Evolutionary conservation across 805 yeast species (phyloP).

Genomic region (Wickerhamiella musiphila): DNA sequence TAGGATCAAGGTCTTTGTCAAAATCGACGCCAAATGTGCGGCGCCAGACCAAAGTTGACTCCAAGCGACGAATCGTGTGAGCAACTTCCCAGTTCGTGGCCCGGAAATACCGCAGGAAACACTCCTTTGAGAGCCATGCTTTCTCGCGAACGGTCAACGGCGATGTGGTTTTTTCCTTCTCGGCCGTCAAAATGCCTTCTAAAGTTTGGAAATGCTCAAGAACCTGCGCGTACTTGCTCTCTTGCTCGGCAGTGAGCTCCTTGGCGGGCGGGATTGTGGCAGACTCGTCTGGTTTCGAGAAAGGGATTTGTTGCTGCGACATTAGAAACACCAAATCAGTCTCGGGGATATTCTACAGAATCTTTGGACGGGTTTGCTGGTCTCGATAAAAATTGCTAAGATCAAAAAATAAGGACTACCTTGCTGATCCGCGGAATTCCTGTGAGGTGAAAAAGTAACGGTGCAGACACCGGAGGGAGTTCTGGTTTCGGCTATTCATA

Average conservation of each 20-base stretch:
- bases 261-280: constrained; percentile 34
- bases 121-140: constrained; percentile 88
- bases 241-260: constrained; percentile 36
- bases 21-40: constrained; percentile 67
- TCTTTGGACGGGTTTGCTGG: too few species aligned
- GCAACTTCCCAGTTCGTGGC: constrained; percentile 80
- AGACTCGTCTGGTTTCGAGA: constrained; percentile 33
- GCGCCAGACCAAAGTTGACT: constrained; percentile 77
- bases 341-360: neutral
- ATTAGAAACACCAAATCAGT: neutral
- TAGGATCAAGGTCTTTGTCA: constrained; percentile 18
- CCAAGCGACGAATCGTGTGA: constrained; percentile 59
- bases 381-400: too few species aligned
- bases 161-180: constrained; percentile 25
- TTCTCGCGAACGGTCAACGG: constrained; percentile 38
- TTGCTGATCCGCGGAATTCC: too few species aligned
- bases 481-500: too few species aligned
- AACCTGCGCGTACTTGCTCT: constrained; percentile 43
- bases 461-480: too few species aligned
- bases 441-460: too few species aligned
- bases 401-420: too few species aligned
- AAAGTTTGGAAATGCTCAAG: constrained; percentile 42
- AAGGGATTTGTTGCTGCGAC: constrained; percentile 31
- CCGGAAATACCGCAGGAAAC: constrained; percentile 72
- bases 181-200: constrained; percentile 28